Conservation (phyloP, 2,329 filamentous ascomycete genomes). For the Pestalotiopsis sp. region DNA sequence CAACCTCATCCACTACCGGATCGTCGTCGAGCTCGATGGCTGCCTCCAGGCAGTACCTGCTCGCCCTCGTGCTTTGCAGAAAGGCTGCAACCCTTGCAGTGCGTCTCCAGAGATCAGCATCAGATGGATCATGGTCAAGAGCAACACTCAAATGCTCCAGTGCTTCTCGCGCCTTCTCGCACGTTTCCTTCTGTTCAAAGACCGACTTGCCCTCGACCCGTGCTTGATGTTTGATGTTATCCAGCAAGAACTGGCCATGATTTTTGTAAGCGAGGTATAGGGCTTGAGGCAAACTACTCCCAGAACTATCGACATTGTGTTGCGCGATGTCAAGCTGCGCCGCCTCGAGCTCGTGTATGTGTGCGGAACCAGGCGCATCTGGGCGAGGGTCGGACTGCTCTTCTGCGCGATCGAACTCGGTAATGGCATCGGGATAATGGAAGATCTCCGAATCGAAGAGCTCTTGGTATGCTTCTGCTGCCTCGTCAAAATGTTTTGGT, state of each 20-base stretch:
- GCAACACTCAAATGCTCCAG: constrained; percentile 61
- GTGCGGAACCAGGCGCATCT: constrained; percentile 48
- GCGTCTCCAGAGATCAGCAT: constrained; percentile 67
- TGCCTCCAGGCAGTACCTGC: constrained; percentile 65
- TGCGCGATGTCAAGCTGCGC: constrained; percentile 37
- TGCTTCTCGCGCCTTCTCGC: constrained; percentile 44
- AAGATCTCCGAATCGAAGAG: constrained; percentile 95
- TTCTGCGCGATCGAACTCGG: constrained; percentile 78
- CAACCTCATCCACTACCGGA: constrained; percentile 62
- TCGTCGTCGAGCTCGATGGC: constrained; percentile 70
- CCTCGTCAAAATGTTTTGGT: constrained; percentile 72
- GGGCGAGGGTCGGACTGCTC: constrained; percentile 51
- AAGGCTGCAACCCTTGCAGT: constrained; percentile 61
- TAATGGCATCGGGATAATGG: constrained; percentile 82
- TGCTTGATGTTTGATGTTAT: constrained; percentile 62
- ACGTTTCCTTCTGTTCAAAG: constrained; percentile 39
- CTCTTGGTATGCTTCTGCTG: constrained; percentile 77
- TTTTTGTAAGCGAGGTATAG: constrained; percentile 96
- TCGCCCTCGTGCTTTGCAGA: constrained; percentile 58
- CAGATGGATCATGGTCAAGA: constrained; percentile 66
- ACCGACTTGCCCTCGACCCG: constrained; percentile 32
- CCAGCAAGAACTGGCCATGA: constrained; percentile 88
- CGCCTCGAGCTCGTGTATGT: constrained; percentile 54
- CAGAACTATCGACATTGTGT: constrained; percentile 71
- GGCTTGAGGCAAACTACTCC: constrained; percentile 83